Evolutionary conservation across 768 basidiomycete genomes (phyloP).

Genomic region (Daedaleopsis nitida): DNA sequence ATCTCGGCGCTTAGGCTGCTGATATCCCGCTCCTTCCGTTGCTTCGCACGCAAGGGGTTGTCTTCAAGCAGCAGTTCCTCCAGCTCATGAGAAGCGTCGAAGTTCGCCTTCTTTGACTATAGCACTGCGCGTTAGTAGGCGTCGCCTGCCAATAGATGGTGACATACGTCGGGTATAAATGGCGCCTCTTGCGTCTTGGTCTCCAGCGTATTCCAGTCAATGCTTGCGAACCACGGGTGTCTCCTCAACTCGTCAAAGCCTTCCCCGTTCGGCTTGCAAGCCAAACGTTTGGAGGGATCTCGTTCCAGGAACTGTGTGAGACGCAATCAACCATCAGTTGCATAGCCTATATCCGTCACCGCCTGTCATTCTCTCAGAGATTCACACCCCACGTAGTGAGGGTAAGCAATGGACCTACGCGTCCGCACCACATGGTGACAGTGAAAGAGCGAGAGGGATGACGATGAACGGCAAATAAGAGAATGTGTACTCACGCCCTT

Average conservation of each 20-base stretch:
- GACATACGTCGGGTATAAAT: conserved; percentile 84
- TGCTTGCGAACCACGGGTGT: conserved; percentile 85
- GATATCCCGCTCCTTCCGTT: conserved; percentile 86
- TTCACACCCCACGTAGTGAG: neutral
- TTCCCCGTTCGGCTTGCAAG: conserved; percentile 78
- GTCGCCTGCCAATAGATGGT: neutral
- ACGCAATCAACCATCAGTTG: conserved; percentile 16
- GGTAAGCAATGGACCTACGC: neutral
- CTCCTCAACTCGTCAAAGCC: conserved; percentile 77
- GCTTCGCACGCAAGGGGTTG: conserved; percentile 93
- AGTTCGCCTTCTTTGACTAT: conserved; percentile 98
- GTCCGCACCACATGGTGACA: neutral
- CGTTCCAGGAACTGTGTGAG: conserved; percentile 76
- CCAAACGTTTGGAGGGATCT: conserved; percentile 77
- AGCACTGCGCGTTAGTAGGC: conserved; percentile 12
- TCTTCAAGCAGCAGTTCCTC: conserved; percentile 96
- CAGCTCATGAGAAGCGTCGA: conserved; percentile 97
- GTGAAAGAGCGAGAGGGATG: neutral
- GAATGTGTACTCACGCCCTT: conserved; percentile 63
- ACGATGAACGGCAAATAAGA: conserved; percentile 3
- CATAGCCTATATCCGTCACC: neutral
- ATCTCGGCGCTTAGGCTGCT: conserved; percentile 85
- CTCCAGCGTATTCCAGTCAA: conserved; percentile 89
- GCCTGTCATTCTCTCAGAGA: neutral
- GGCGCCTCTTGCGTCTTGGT: conserved; percentile 74